Evolutionary conservation across 371 early-diverging fungal species (phyloP), one percentile per base, ranked within the genome.

Genomic region (Mucor velutinosus): DNA sequence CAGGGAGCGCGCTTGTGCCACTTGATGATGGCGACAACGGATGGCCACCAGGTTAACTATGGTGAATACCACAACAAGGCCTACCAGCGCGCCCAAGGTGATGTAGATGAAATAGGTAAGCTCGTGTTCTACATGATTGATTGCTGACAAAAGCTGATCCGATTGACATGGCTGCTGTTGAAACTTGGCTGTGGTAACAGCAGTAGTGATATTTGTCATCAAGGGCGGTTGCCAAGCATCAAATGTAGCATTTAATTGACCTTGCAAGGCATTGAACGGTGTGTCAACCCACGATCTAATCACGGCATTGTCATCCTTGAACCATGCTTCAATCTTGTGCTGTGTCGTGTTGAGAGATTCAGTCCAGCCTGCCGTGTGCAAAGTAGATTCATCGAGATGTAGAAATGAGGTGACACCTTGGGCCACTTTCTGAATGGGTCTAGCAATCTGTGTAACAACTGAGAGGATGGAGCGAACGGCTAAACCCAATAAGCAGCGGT

Each of bases 401-500:
- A 61, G 41, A n/a, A 72, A 51, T 1, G 69, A 68, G 53, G 58
- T 39, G 17, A 81, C 61, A 3, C 62, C 64, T 32, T 78, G 64
- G 29, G 76, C 67, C 0, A 71, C 69, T 10, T 72, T 57, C 58
- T 80, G 76, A n/a, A 79, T 27, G 0, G 80, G 75, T 4, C 62
- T 62, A 1, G 76, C 56, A 7, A 79, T 60, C 5, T 43, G 53
- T 10, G 73, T 75, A 8, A 76, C 67, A 0, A 74, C 47, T 0
- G 72, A 65, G 2, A 80, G 57, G 1, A 73, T 53, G 2, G 72
- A 59, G 23, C 75, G 70, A 45, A 83, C 45, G 21, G 79, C 74
- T 1, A 83, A 65, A 1, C 64, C 70, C 4, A 83, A 39, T 11
- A 83, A 55, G 45, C 83, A 83, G 10, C 76, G 79, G 33, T 72